phyloP scores from a whole-genome alignment of 805 yeast species.

The Zygosaccharomyces gambellarensis region DNA sequence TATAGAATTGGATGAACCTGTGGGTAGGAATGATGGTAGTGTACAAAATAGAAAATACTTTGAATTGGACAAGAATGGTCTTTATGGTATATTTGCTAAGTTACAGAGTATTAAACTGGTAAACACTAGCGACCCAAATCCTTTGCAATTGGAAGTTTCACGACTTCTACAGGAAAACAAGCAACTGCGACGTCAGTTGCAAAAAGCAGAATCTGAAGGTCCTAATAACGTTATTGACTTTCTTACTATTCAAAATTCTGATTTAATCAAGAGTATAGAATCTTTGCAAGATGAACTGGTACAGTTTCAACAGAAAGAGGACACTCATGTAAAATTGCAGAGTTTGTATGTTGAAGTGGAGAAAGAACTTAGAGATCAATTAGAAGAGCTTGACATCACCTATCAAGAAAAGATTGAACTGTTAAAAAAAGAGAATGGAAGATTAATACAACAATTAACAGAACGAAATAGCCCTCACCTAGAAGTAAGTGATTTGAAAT shows the following conservation, averaged over 20 bases:
- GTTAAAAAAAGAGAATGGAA: neutral
- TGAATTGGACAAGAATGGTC: constrained; percentile 34
- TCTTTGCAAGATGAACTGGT: constrained; percentile 37
- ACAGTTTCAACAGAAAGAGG: constrained; percentile 32
- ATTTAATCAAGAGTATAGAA: constrained; percentile 34
- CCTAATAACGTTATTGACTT: constrained; percentile 34
- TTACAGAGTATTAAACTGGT: constrained; percentile 3
- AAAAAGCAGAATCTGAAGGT: constrained; percentile 12
- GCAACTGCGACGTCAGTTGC: neutral
- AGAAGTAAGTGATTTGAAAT: neutral
- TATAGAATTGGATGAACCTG: constrained; percentile 66
- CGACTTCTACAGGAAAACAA: constrained; percentile 8
- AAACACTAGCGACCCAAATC: neutral
- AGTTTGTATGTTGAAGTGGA: constrained; percentile 48
- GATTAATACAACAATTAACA: neutral
- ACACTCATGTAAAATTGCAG: constrained; percentile 30
- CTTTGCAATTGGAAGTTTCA: constrained; percentile 9
- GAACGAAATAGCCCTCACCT: neutral
- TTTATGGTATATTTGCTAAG: constrained; percentile 10
- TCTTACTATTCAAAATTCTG: constrained; percentile 36
- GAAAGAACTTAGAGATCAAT: constrained; percentile 39
- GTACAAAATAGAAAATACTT: constrained; percentile 60
- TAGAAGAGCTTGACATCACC: constrained; percentile 27
- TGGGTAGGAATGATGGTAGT: constrained; percentile 78
- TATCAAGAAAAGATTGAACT: neutral